Base-by-base conservation (phyloP, 371 early-diverging fungal genomes). In the Actinomucor elegans region DNA sequence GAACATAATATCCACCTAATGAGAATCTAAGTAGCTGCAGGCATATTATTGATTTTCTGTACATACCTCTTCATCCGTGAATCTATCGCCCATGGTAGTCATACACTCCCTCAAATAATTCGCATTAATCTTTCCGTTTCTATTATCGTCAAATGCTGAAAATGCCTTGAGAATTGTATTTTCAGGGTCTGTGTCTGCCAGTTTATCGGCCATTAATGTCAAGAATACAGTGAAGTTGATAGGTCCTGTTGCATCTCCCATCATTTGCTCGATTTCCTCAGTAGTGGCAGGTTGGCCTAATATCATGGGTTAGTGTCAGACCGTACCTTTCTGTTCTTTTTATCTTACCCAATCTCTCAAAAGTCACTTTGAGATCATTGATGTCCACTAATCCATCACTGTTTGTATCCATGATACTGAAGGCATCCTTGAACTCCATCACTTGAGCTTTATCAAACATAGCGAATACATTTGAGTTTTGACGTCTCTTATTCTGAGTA, bases 391-490 rank as follows among this genome's bases (percentile, higher is more conserved):
- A 82, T 5, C 90, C 93, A 66, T 96, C 96, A 4, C 84, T 79
- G 61, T 96, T 92, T 56, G 87, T 88, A 59, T 97, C 99, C 66
- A 97, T 87, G 55, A 96, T 84, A 27, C 90, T 88, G 70, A 99
- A 99, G 24, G 94, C 94, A 64, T 97, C 96, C 67, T 94, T 93
- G 69, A 97, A 92, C 64, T 94, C 94, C 52, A 85, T 88, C 41
- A 99, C 94, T 71, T 99, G 98, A 49, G 90, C 87, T 55, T 97
- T 93, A 65, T 97, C 97, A 73, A 99, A 96, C 85, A 97, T 96
- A 38, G 94, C 94, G 77, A 99, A 99, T 21, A 99, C 97, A 71
- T 99, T 99, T 20, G 97, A 96, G 81, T 94, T 97, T 66, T 98
- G 96, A 48, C 98, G 89, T 49, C 85, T 87, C 33, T 60, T 65